Conservation (phyloP, 257 asterid genomes). For the Solanum sitiens region DNA sequence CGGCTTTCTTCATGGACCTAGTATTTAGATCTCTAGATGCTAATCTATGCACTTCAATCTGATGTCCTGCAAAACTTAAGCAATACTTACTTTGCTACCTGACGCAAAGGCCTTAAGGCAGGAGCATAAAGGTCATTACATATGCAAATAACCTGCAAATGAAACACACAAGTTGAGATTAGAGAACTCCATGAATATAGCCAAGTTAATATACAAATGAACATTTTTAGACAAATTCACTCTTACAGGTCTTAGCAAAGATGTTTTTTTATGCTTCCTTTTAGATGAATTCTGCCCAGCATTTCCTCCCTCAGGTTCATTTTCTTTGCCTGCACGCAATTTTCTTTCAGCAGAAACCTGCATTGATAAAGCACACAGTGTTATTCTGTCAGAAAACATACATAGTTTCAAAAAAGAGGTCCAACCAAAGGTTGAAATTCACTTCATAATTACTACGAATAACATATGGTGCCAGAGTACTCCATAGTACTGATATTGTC, state of each 20-base stretch:
- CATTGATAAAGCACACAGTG: conserved; percentile 10
- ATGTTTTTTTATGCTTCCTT: conserved; percentile 48
- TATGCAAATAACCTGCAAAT: conserved; percentile 77
- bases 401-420: neutral
- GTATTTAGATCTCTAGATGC: neutral
- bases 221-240: conserved; percentile 3
- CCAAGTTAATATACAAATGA: neutral
- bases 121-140: conserved; percentile 95
- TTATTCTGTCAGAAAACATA: neutral
- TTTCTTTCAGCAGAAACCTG: conserved; percentile 83
- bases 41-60: neutral
- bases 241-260: conserved; percentile 82
- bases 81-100: conserved; percentile 84
- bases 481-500: neutral
- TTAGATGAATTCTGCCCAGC: conserved; percentile 43
- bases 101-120: conserved; percentile 87
- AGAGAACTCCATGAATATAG: neutral
- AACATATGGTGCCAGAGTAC: neutral
- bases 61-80: neutral
- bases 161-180: conserved; percentile 17
- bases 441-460: neutral
- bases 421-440: neutral
- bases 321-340: conserved; percentile 56
- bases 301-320: conserved; percentile 39
- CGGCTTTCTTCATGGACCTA: neutral